Evolutionary conservation across 352 stramenopile genomes (phyloP), one percentile per base, ranked within the genome.

Genomic region (Elongisporangium prolatum): DNA sequence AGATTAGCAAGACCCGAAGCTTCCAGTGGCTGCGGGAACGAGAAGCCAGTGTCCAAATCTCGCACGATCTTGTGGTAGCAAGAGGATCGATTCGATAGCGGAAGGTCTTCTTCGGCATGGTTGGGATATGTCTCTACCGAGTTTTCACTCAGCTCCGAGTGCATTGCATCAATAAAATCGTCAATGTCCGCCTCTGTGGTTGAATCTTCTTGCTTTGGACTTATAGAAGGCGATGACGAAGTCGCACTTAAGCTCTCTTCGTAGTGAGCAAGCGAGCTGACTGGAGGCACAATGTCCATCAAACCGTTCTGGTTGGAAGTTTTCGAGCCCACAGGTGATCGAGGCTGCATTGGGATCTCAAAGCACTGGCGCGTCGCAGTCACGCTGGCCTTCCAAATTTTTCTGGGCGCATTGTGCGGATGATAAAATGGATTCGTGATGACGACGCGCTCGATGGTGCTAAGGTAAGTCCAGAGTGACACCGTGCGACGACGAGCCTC

Each of bases 381-480:
- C 22, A 88, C 67, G 21, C 67, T 86, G 7, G 68, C 65, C 24
- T 86, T 78, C 67, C 73, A 82, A 44, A 77, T 79, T 59, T 74
- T 74, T 6, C 74, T 64, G 21, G 69, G 66, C 7, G 69, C 72
- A 14, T 74, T 71, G 4, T 75, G 64, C 14, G 77, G 61, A 24
- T 83, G 64, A 50, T 91, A 94, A 57, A 91, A 93, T n/a, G 80
- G 73, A 54, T 94, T 94, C 22, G 61, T 51, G 40, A 94, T 77
- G 16, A 91, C 65, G 0, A 69, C 70, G 3, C 63, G 74, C 52
- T 92, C 80, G 11, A 93, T 53, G 16, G 73, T 84, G 44, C 67
- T 80, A 16, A 94, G 63, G 47, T 82, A 94, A 13, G 83, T 90
- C 85, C 85, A 95, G 25, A 95, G 54, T 18, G 85, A 93, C 24